Base-by-base conservation (phyloP, 352 stramenopile genomes). In the Stramenopiles sp. region DNA sequence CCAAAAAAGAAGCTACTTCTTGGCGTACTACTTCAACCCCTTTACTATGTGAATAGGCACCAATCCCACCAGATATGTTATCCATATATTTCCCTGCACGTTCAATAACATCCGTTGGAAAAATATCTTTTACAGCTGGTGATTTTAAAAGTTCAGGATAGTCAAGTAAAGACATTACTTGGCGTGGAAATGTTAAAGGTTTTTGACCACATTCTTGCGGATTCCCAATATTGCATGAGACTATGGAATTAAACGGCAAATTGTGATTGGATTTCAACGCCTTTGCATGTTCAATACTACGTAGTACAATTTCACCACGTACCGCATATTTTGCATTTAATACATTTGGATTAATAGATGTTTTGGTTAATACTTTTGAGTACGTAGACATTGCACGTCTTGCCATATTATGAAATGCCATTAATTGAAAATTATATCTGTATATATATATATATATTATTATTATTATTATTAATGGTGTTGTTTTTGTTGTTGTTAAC, bases 201-300 rank as follows among this genome's bases (percentile, higher is more conserved):
- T 92, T 83, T 85, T 98, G 94, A 79, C 94, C 90, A 32, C 98
- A 89, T 31, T 94, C 91, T 76, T 97, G 94, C 63, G 95, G 95
- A 87, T 98, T 98, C 78, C 95, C 95, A 82, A 98, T 97, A 86
- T 98, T 98, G 86, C 92, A 97, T 82, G 93, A 95, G 80, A 98
- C 93, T 82, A 98, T 93, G 80, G 95, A 89, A 85, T 97, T 91
- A 83, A 93, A 93, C 13, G 89, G 87, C 80, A 88, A 90, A 78
- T 81, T 87, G 81, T 92, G 84, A 27, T 86, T 88, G 0, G 82
- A 80, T 7, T 83, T 84, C 31, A 95, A 83, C 1, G 87, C 88
- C 77, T 89, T 84, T 78, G 86, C 86, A 80, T 91, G 90, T 81
- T 94, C 86, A 73, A 86, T 84, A 0, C 90, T 90, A 77, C 87